Evolutionary conservation across 257 asterid species (phyloP).

Genomic region (Przewalskia tangutica): DNA sequence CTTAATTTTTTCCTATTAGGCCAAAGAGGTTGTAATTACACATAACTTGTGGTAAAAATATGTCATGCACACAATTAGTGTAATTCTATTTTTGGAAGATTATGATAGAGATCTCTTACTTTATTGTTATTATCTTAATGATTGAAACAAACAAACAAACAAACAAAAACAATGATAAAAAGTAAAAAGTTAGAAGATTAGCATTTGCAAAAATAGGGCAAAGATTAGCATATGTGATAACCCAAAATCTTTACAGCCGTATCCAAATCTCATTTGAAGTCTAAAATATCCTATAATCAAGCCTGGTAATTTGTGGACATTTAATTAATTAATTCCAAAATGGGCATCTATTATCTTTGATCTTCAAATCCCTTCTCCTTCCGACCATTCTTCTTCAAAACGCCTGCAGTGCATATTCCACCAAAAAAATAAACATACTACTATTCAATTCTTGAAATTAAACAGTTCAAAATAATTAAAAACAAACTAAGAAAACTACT

Average conservation of each 20-base stretch:
- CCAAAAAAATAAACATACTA: neutral
- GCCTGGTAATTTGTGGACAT: conserved; percentile 4
- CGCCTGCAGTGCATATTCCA: conserved; percentile 19
- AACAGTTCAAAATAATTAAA: neutral
- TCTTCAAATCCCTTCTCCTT: conserved; percentile 32
- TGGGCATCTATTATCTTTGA: conserved; percentile 9
- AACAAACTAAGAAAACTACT: neutral
- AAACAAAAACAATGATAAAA: conserved; percentile 6
- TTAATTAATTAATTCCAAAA: conserved; percentile 1
- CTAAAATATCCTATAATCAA: neutral
- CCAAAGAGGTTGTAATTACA: too few relatives aligned
- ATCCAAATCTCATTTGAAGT: neutral
- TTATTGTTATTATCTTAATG: conserved; percentile 10
- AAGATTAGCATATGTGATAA: conserved; percentile 18
- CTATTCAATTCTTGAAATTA: neutral
- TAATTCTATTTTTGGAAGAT: neutral
- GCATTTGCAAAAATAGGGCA: conserved; percentile 11
- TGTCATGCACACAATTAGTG: neutral
- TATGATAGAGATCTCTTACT: conserved; percentile 15
- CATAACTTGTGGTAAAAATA: too few relatives aligned
- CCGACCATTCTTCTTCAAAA: conserved; percentile 16
- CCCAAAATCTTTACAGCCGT: conserved; percentile 23
- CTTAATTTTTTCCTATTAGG: too few relatives aligned
- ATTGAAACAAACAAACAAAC: conserved; percentile 7
- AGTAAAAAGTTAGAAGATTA: conserved; percentile 26